Evolutionary conservation across 306 rosid species (phyloP).

Genomic region (Inga laurina): DNA sequence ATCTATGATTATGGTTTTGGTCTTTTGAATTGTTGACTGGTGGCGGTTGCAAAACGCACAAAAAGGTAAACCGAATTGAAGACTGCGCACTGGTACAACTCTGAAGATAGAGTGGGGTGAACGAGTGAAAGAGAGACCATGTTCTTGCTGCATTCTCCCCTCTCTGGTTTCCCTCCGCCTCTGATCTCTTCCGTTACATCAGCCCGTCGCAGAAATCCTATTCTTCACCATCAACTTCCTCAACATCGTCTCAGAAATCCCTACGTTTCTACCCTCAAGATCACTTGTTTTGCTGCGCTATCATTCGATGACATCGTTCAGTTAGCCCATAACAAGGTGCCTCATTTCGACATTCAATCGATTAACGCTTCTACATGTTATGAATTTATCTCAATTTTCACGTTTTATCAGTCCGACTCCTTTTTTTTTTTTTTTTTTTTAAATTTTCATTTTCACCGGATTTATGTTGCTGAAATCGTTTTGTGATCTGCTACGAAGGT

Average conservation of each 20-base stretch:
- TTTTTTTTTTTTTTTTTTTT: too few relatives aligned
- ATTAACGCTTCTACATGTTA: not conserved
- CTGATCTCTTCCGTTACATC: conserved; percentile 19
- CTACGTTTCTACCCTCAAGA: conserved; percentile 35
- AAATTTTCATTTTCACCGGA: not conserved
- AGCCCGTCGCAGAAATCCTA: conserved; percentile 15
- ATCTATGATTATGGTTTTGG: too few relatives aligned
- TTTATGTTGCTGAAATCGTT: not conserved
- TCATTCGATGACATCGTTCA: conserved; percentile 50
- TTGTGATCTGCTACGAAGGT: conserved; percentile 43
- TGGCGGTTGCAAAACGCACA: not conserved
- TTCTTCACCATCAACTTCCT: conserved; percentile 18
- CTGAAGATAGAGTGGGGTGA: not conserved
- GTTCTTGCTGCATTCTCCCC: conserved; percentile 44
- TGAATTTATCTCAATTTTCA: conserved; percentile 30
- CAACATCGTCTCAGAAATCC: conserved; percentile 27
- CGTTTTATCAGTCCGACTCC: not conserved
- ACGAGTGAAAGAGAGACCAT: conserved; percentile 27
- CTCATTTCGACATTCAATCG: conserved; percentile 11
- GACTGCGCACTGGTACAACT: not conserved
- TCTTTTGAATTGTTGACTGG: not conserved
- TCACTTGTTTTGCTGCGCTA: conserved; percentile 46
- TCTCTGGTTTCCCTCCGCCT: conserved; percentile 38
- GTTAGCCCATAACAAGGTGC: conserved; percentile 77
- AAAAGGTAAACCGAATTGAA: not conserved